Base-by-base conservation (phyloP, 2,329 filamentous ascomycete genomes). In the Rasamsonia emersonii region DNA sequence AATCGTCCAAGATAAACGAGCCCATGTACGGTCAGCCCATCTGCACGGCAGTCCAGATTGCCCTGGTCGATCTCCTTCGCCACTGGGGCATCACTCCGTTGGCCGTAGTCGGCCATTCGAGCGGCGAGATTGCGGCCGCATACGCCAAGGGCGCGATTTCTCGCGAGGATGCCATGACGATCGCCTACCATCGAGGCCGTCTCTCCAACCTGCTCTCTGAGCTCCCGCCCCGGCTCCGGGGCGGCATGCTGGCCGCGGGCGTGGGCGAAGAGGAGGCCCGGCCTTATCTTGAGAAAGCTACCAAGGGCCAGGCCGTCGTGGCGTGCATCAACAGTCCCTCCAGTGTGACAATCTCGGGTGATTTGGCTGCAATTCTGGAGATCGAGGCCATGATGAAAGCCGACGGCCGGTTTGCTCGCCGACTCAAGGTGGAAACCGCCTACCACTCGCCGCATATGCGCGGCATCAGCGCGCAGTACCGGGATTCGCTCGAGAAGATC, bases 121-220 rank as follows among this genome's bases (percentile, higher is more conserved):
- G 33, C 8, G 41, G 41, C 4, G 41, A 44, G 25, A 44, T 44
- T 30, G 34, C 30, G 24, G 41, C 41, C 9, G 41, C 41, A 8
- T 44, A 43, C 28, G 40, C 42, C 19, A 34, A 39, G 9, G 40
- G 58, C 3, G 40, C 49, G 9, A 31, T 65, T 0, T 44, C 47
- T 6, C 46, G 49, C 2, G 43, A 52, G 10, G 51, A 54, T 16
- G 57, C 56, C 11, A 45, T 58, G 47, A 52, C 59, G 1, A 59
- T 70, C 9, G 71, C 71, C 1, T 77, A 74, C 42, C 40, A 53
- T 37, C 34, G 59, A 35, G 46, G 42, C 5, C 16, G 30, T 7
- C 18, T 30, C 18, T 15, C 32, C 16, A 9, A 25, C 37, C 41
- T 34, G 40, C 32, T 30, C 37, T 33, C n/a, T 25, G 23, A 18